Conservation (phyloP, 2,329 filamentous ascomycete genomes). For the Talaromyces marneffei region DNA sequence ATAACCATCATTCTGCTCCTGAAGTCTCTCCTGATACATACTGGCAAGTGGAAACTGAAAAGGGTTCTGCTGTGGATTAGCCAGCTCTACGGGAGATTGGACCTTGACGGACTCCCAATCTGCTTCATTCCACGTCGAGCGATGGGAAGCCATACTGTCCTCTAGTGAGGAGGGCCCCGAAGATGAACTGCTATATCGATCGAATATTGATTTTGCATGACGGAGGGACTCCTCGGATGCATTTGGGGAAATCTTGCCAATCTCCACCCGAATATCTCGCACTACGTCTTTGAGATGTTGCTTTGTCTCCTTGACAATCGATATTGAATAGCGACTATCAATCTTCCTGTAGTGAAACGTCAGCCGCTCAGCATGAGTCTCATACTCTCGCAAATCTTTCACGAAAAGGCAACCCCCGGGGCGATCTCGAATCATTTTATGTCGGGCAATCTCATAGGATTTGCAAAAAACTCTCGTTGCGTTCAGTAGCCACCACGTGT, state of each 20-base stretch:
- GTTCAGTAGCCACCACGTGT: slow-evolving; percentile 40
- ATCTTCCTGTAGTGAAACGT: slow-evolving; percentile 34
- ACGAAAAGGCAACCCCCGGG: slow-evolving; percentile 32
- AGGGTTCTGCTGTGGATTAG: slow-evolving; percentile 12
- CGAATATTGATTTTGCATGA: slow-evolving; percentile 42
- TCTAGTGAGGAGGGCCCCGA: slow-evolving; percentile 37
- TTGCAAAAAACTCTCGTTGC: slow-evolving; percentile 37
- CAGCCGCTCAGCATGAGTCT: slow-evolving; percentile 40
- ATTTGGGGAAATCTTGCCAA: slow-evolving; percentile 38
- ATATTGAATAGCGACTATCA: not conserved
- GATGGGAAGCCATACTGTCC: slow-evolving; percentile 28
- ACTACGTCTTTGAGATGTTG: slow-evolving; percentile 30
- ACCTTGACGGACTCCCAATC: slow-evolving; percentile 21
- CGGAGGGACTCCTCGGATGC: slow-evolving; percentile 35
- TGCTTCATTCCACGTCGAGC: slow-evolving; percentile 29
- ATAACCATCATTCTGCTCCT: slow-evolving; percentile 29
- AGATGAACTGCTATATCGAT: slow-evolving; percentile 42
- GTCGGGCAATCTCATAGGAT: slow-evolving; percentile 39
- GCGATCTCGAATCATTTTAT: slow-evolving; percentile 30
- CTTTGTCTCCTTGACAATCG: slow-evolving; percentile 32
- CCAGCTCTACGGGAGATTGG: not conserved
- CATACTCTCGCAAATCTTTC: slow-evolving; percentile 44
- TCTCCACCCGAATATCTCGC: slow-evolving; percentile 36
- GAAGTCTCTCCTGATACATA: slow-evolving; percentile 26
- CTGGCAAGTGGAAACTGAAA: slow-evolving; percentile 29